Evolutionary conservation across 257 asterid genomes (phyloP).

Genomic region (Jaltomata sinuosa): DNA sequence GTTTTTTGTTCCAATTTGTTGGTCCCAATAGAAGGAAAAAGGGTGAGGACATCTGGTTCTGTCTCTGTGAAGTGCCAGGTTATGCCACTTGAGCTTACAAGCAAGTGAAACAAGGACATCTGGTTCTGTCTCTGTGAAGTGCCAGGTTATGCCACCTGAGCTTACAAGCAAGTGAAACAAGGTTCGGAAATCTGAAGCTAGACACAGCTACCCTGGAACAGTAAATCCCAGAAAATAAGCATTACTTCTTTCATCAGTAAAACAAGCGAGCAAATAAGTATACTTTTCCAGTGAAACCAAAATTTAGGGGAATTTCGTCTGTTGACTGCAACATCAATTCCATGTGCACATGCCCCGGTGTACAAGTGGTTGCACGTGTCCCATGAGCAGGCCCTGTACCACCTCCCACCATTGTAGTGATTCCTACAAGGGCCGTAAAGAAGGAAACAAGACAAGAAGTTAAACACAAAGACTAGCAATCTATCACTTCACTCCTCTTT

Average conservation of each 20-base stretch:
- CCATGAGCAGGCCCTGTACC: conserved; percentile 99
- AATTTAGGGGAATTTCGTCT: conserved; percentile 83
- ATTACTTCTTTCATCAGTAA: not conserved
- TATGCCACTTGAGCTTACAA: not conserved
- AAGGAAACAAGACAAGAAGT: not conserved
- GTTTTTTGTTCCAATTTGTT: not conserved
- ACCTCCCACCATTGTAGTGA: conserved; percentile 93
- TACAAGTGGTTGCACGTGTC: conserved; percentile 97
- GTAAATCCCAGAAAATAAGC: not conserved
- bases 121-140: not conserved
- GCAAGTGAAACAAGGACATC: not conserved
- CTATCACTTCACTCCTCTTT: not conserved
- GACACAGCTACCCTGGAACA: not conserved
- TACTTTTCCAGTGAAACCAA: conserved; percentile 97
- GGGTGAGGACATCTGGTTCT: not conserved
- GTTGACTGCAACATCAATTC: conserved; percentile 89
- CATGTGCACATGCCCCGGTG: conserved; percentile 84
- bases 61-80: not conserved
- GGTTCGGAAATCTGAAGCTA: not conserved
- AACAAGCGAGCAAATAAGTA: conserved; percentile 6
- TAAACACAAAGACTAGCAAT: not conserved
- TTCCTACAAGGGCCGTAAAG: conserved; percentile 31
- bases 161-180: not conserved
- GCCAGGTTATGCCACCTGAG: not conserved
- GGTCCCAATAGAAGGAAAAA: not conserved